These are phyloP conservation scores for Xylariaceae sp. DNA, from an alignment of 2,329 filamentous ascomycete genomes.

Conservation along the genomic window DNA sequence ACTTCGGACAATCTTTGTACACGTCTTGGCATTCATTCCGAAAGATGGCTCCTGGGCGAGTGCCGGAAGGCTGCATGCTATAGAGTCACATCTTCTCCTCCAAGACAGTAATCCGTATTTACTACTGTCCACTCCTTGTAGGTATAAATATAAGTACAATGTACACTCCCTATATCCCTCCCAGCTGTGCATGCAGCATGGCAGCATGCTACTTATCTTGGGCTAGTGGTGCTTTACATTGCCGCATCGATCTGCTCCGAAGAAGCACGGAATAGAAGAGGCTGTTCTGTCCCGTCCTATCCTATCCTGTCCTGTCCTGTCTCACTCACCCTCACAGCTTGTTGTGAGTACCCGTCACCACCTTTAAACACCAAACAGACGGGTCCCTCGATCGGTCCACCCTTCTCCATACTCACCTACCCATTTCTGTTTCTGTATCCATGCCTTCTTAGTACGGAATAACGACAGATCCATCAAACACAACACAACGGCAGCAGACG, in stretches of 20 bases:
- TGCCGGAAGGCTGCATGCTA: slow-evolving; percentile 12
- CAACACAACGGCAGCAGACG: neutral
- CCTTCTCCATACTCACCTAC: neutral
- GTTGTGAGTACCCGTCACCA: neutral
- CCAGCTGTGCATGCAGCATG: neutral
- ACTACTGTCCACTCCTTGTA: neutral
- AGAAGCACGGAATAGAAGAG: neutral
- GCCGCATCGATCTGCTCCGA: too few species aligned
- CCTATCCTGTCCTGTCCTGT: neutral
- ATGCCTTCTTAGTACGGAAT: too few species aligned
- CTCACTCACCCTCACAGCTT: slow-evolving; percentile 5
- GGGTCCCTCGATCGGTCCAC: neutral
- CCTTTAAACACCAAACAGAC: slow-evolving; percentile 9
- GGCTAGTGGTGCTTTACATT: neutral
- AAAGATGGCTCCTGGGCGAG: neutral
- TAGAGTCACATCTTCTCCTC: slow-evolving; percentile 9
- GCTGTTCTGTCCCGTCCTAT: neutral
- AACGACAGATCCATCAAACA: neutral
- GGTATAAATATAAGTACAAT: neutral
- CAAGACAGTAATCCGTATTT: slow-evolving; percentile 3
- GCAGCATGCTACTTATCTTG: neutral
- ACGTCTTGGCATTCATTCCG: neutral
- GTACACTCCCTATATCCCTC: neutral
- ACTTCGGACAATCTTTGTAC: too few species aligned
- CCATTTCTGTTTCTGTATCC: neutral